Evolutionary conservation across 768 basidiomycete species (phyloP).

Genomic region (Naganishia vishniacii): DNA sequence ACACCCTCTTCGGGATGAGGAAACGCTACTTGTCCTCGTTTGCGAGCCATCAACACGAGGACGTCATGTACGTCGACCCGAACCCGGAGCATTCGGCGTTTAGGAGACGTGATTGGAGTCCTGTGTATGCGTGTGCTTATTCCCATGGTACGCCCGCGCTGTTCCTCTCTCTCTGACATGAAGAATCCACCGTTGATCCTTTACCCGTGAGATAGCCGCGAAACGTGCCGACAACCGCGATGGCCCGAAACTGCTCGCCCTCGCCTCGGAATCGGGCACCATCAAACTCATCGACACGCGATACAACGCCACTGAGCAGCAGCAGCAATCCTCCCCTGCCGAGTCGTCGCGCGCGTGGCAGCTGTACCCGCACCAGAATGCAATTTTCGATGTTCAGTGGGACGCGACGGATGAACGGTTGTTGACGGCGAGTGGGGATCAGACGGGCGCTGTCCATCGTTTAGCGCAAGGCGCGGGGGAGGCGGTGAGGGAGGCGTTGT

Average conservation of each 20-base stretch:
- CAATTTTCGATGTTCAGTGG: conserved; percentile 47
- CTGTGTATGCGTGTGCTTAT: conserved; percentile 25
- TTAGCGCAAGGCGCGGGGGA: not conserved
- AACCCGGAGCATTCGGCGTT: conserved; percentile 19
- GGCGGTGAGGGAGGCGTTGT: conserved; percentile 26
- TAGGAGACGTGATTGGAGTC: conserved; percentile 15
- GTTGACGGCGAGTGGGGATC: conserved; percentile 43
- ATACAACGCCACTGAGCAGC: not conserved
- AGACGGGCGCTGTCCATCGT: conserved; percentile 12
- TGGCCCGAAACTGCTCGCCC: not conserved
- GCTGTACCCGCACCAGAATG: conserved; percentile 35
- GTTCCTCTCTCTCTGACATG: not conserved
- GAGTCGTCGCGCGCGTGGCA: not conserved
- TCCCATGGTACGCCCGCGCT: conserved; percentile 12
- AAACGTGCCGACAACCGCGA: not conserved
- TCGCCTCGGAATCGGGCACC: conserved; percentile 8
- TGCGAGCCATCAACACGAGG: not conserved
- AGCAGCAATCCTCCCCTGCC: not conserved
- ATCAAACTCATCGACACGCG: conserved; percentile 8
- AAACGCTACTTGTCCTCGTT: conserved; percentile 17
- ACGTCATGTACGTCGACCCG: conserved; percentile 9
- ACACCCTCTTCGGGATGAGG: not conserved
- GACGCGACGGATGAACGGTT: conserved; percentile 38
- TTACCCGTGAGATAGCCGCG: not conserved
- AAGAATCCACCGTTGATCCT: too few species aligned